phyloP scores from a whole-genome alignment of 768 basidiomycete genomes.

The Hemileccinum rubropunctum region DNA sequence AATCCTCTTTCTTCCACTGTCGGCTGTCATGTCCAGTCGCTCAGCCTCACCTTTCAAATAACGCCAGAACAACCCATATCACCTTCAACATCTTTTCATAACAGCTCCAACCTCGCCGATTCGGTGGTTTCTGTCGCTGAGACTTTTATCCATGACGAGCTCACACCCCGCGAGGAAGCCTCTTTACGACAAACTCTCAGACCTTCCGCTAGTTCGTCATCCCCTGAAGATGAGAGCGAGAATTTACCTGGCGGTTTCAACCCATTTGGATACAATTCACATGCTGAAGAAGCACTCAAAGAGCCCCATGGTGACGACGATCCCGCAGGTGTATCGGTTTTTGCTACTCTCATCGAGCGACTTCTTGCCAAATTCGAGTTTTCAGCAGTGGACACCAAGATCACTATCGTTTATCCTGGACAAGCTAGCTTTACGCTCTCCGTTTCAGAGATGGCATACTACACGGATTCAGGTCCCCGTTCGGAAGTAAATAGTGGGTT shows the following conservation, averaged over 20 bases:
- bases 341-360: constrained; percentile 76
- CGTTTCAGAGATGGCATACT: constrained; percentile 57
- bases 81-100: constrained; percentile 10
- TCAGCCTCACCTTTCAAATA: constrained; percentile 65
- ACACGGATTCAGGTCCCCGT: constrained; percentile 32
- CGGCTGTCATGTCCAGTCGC: constrained; percentile 64
- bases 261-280: constrained; percentile 40
- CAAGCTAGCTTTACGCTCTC: constrained; percentile 60
- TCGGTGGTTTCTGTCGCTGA: constrained; percentile 86
- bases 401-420: constrained; percentile 67
- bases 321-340: constrained; percentile 74
- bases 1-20: constrained; percentile 76
- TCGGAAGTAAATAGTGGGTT: constrained; percentile 27
- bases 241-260: constrained; percentile 68
- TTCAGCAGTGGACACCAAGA: constrained; percentile 61
- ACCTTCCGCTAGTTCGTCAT: constrained; percentile 35
- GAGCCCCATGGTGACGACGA: constrained; percentile 45
- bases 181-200: constrained; percentile 68
- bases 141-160: constrained; percentile 82
- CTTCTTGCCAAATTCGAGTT: constrained; percentile 79
- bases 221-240: constrained; percentile 34
- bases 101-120: constrained; percentile 53
- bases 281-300: constrained; percentile 35
- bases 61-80: constrained; percentile 20
- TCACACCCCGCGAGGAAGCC: constrained; percentile 68